A percentile compares a stretch with the other conserved stretches of the same genome.
Conservation (phyloP, 306 rosid species). For the Cucurbita ficifolia region DNA sequence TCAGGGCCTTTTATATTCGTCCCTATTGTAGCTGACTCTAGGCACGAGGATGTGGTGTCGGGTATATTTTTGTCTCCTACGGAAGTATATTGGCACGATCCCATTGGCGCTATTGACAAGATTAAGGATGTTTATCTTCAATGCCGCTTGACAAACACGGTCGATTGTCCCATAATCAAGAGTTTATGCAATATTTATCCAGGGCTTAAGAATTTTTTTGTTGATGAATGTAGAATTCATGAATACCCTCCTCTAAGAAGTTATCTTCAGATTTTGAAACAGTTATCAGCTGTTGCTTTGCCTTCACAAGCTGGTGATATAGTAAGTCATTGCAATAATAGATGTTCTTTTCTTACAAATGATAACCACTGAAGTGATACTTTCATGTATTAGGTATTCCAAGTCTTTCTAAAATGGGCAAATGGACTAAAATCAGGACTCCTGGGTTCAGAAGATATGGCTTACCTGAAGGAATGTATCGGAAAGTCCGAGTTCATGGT, state of each 20-base stretch:
- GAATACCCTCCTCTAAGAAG: conserved; percentile 58
- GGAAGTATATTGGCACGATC: conserved; percentile 70
- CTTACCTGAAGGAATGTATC: conserved; percentile 53
- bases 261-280: conserved; percentile 66
- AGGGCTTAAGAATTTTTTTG: conserved; percentile 61
- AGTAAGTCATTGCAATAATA: conserved; percentile 28
- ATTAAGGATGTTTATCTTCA: conserved; percentile 26
- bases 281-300: conserved; percentile 47
- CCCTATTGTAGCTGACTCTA: conserved; percentile 36
- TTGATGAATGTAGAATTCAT: conserved; percentile 46
- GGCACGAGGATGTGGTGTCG: conserved; percentile 37
- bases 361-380: conserved; percentile 12
- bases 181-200: conserved; percentile 51
- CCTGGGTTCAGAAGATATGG: conserved; percentile 38
- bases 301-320: conserved; percentile 64
- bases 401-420: conserved; percentile 65
- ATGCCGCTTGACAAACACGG: conserved; percentile 13
- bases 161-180: conserved; percentile 32
- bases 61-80: conserved; percentile 49
- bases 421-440: conserved; percentile 56
- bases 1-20: conserved; percentile 66
- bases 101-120: conserved; percentile 44
- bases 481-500: conserved; percentile 35
- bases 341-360: conserved; percentile 4
- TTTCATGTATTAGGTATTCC: conserved; percentile 42